Evolutionary conservation across 345 rosid genomes (phyloP).

Genomic region (Populus davidiana): DNA sequence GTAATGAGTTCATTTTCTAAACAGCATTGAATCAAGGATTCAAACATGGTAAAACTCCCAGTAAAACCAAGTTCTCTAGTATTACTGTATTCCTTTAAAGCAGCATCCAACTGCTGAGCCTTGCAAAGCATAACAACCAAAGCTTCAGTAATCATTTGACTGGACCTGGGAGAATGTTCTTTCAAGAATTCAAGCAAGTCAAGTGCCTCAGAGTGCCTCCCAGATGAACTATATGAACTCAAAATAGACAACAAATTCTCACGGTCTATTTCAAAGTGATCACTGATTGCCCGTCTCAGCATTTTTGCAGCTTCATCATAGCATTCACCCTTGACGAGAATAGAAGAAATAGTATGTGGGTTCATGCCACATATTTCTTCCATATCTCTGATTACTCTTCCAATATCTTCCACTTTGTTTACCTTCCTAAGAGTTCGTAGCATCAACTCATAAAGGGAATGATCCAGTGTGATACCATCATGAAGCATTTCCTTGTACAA

Average conservation of each 20-base stretch:
- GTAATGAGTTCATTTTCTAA: constrained; percentile 47
- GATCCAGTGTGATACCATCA: constrained; percentile 57
- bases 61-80: constrained; percentile 41
- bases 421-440: constrained; percentile 49
- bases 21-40: constrained; percentile 71
- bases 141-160: constrained; percentile 59
- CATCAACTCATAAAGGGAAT: constrained; percentile 52
- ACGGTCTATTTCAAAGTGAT: constrained; percentile 50
- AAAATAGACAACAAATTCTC: constrained; percentile 62
- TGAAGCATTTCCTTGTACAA: constrained; percentile 65
- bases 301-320: constrained; percentile 72
- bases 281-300: constrained; percentile 56
- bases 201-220: constrained; percentile 68
- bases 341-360: constrained; percentile 55
- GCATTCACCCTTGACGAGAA: constrained; percentile 82
- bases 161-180: constrained; percentile 47
- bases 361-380: constrained; percentile 58
- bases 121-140: constrained; percentile 70
- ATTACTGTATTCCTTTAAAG: constrained; percentile 60
- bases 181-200: constrained; percentile 74
- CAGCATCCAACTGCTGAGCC: constrained; percentile 56
- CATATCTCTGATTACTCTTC: constrained; percentile 68
- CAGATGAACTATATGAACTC: constrained; percentile 73
- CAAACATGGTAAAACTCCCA: constrained; percentile 57
- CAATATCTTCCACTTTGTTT: constrained; percentile 53